Base-by-base conservation (phyloP, 2,329 filamentous ascomycete genomes). In the Paecilomyces fulvus region DNA sequence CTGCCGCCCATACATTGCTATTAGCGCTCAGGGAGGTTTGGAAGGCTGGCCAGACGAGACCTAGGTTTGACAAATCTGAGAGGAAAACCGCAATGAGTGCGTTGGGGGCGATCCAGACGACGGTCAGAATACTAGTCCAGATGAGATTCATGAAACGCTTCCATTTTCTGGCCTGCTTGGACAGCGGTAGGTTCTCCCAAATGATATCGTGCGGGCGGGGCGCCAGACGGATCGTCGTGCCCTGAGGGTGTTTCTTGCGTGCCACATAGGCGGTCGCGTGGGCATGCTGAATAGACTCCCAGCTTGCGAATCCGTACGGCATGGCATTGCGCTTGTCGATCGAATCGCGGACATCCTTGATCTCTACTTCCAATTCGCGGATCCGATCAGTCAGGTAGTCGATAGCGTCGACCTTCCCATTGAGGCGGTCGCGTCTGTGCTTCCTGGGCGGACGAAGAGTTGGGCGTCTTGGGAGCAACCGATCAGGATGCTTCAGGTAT, bases 281-380 rank as follows among this genome's bases (percentile, higher is more conserved):
- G 0, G 94, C 90, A 64, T 95, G 89, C 57, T 86, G 81, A 55
- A 99, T 95, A 48, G 86, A 87, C 48, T 92, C 85, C 75, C 94
- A 99, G 65, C 90, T 96, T 8, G 92, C 92, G 69, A 99, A 99
- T 0, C 94, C 94, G 67, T 92, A 99, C 0, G 90, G 81, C 81
- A 95, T 88, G 14, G 92, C 87, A 68, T 92, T 90, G 52, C 92
- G 85, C 70, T 87, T 90, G 73, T 97, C 92, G 7, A 99, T 85
- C 0, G 85, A 85, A 43, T 84, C 81, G 11, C 94, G 85, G 1
- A 92, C 88, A 60, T 94, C 85, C 67, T 88, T 90, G 73, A 99
- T 91, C 67, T 95, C 84, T 10, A 84, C 72, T 70, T 97, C 92
- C 33, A 99, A 80, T 51, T 86, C 81, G 63, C 85, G 85, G 67